Evolutionary conservation across 106 monocot genomes (phyloP), one percentile per base, ranked within the genome.

Genomic region (Acorus gramineus): DNA sequence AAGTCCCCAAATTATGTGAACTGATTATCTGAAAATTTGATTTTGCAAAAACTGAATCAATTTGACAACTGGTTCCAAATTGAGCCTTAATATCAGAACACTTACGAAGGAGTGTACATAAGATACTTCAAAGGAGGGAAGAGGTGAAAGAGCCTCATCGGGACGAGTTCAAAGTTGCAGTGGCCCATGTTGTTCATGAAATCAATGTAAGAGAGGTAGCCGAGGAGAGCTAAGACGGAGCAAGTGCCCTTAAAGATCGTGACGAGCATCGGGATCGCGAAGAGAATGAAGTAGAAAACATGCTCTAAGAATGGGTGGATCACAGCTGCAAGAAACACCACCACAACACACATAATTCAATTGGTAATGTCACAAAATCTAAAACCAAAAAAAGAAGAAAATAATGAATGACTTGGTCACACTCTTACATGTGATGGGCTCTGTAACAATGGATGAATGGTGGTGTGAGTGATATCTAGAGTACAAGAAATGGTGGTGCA

Each of bases 101-200:
- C 87, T 80, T 89, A 89, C 89, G 84, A 74, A 6, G 89, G 89
- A 9, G 84, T 89, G 46, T 89, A 89, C 81, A 89, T 76, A 63
- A 89, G 74, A 55, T 85, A 89, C 51, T 89, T 85, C 49, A 85
- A 77, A 11, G 77, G 80, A 7, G 85, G 82, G 55, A 89, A 78
- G 52, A 49, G 62, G 11, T 70, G 48, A 53, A 89, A 85, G 56
- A 85, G 63, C 74, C 77, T 75, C 56, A 62, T 77, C 2, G 89
- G 89, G 11, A 89, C 75, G 3, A 89, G 61, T 65, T 89, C 89
- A 63, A 89, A 85, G 77, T 89, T 89, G 82, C 89, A 89, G 67
- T 89, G 89, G n/a, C 89, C 89, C 70, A 85, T 59, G 65, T 89
- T 77, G 73, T 85, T 89, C 89, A 89, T 89, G 75, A 89, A 80